These are phyloP conservation scores for Euphrasia arctica DNA, from an alignment of 305 asterid species.

Conservation along the genomic window DNA sequence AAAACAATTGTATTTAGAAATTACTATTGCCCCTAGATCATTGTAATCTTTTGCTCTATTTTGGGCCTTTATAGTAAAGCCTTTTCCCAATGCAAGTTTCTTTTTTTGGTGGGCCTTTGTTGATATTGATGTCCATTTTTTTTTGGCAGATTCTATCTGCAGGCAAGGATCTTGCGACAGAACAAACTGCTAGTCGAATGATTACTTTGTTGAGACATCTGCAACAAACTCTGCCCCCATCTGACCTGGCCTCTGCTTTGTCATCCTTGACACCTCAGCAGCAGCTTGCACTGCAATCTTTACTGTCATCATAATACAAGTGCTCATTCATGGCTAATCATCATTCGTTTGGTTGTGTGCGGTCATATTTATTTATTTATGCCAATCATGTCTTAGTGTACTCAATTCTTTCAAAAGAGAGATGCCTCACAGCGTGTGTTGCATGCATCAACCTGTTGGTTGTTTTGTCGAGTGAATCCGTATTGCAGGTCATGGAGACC, in stretches of 20 bases:
- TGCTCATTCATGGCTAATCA: background rate
- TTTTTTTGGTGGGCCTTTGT: background rate
- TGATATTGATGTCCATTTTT: background rate
- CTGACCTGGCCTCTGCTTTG: conserved; percentile 77
- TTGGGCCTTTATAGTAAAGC: background rate
- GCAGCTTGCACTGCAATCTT: conserved; percentile 77
- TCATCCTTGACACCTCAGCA: conserved; percentile 88
- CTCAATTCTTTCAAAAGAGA: conserved; percentile 31
- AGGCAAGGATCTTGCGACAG: conserved; percentile 82
- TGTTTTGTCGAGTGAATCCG: background rate
- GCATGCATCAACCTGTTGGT: conserved; percentile 37
- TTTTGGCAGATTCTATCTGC: conserved; percentile 63
- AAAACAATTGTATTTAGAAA: background rate
- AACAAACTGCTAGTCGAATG: conserved; percentile 77
- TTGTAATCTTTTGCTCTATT: background rate
- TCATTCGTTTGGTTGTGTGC: conserved; percentile 5
- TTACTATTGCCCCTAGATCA: background rate
- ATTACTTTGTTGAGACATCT: conserved; percentile 73
- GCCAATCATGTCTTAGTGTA: conserved; percentile 26
- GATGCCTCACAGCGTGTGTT: conserved; percentile 29
- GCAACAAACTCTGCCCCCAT: conserved; percentile 79
- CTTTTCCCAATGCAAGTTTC: background rate
- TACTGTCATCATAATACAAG: conserved; percentile 45
- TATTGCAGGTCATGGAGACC: conserved; percentile 15
- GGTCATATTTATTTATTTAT: conserved; percentile 10